Percentiles rank a stretch among this genome's conserved stretches.
Evolutionary conservation across 2,329 filamentous ascomycete genomes (phyloP).

Genomic region (Zasmidium cellare): DNA sequence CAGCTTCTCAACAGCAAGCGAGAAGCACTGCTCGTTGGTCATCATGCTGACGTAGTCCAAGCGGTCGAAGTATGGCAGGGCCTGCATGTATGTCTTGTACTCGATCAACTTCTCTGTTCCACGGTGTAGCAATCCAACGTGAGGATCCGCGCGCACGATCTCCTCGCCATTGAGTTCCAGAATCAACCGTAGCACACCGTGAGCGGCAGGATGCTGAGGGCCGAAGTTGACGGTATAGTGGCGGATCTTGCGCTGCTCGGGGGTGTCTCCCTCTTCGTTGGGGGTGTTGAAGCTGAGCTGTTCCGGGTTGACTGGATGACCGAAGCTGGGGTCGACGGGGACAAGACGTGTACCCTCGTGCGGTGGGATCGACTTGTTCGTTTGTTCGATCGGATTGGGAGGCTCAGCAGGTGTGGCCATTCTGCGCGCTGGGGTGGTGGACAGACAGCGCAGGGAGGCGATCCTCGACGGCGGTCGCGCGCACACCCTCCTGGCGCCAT

Average conservation of each 20-base stretch:
- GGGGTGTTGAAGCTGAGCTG: constrained; percentile 47
- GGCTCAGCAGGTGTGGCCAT: constrained; percentile 57
- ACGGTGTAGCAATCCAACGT: constrained; percentile 92
- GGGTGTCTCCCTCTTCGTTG: constrained; percentile 46
- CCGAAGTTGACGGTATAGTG: constrained; percentile 99
- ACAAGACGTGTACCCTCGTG: constrained; percentile 61
- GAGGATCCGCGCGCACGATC: constrained; percentile 93
- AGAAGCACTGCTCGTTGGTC: constrained; percentile 99
- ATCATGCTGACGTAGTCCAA: constrained; percentile 99
- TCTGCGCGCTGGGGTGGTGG: constrained; percentile 62
- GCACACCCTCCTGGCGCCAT: constrained; percentile 58
- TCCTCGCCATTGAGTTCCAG: constrained; percentile 97
- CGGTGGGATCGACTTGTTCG: constrained; percentile 23
- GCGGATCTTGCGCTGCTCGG: constrained; percentile 78
- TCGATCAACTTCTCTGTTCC: constrained; percentile 99
- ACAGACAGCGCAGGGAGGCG: constrained; percentile 59
- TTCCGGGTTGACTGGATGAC: constrained; percentile 46
- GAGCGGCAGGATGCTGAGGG: constrained; percentile 95
- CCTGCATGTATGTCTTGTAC: constrained; percentile 99
- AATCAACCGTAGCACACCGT: constrained; percentile 96
- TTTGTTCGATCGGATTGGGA: constrained; percentile 12
- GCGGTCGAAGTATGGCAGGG: constrained; percentile 96
- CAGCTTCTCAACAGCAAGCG: constrained; percentile 94
- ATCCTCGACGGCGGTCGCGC: constrained; percentile 31
- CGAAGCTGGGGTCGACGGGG: constrained; percentile 66